These are phyloP conservation scores for Hyaloperonospora arabidopsidis DNA, from an alignment of 352 stramenopile genomes.

Conservation along the genomic window DNA sequence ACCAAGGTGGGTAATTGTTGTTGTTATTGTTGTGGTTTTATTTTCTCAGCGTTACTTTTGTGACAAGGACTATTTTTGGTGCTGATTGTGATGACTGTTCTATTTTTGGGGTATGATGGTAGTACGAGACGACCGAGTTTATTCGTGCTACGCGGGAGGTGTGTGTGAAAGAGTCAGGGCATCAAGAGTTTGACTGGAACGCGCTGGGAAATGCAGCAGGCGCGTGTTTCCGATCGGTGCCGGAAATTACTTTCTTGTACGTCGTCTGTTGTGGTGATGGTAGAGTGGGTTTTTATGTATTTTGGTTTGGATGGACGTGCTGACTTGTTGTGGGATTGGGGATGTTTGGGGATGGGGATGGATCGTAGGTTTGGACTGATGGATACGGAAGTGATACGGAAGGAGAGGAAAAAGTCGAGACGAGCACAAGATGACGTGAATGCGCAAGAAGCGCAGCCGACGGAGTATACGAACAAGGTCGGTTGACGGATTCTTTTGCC, in stretches of 20 bases:
- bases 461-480: slow-evolving; percentile 74
- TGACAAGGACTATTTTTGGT: too few species aligned
- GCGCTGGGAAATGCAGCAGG: slow-evolving; percentile 47
- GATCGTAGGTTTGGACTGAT: slow-evolving; percentile 51
- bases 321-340: not conserved
- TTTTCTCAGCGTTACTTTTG: not conserved
- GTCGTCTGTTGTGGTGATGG: slow-evolving; percentile 10
- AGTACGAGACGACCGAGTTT: slow-evolving; percentile 62
- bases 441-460: slow-evolving; percentile 48
- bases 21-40: not conserved
- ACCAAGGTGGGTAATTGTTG: slow-evolving; percentile 36
- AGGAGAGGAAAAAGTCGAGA: slow-evolving; percentile 49
- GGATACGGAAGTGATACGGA: slow-evolving; percentile 68
- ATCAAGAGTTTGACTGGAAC: slow-evolving; percentile 53
- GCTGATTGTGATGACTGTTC: not conserved
- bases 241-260: slow-evolving; percentile 65
- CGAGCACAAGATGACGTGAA: slow-evolving; percentile 42
- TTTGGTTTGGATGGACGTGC: not conserved
- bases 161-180: slow-evolving; percentile 32
- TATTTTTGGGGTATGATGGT: not conserved
- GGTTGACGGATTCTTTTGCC: not conserved
- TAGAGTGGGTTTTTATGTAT: not conserved
- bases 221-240: slow-evolving; percentile 63
- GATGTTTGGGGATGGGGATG: slow-evolving; percentile 2
- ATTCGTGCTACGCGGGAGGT: slow-evolving; percentile 44